phyloP scores from a whole-genome alignment of 2,329 filamentous ascomycete species.

The Daldinia eschscholtzii region DNA sequence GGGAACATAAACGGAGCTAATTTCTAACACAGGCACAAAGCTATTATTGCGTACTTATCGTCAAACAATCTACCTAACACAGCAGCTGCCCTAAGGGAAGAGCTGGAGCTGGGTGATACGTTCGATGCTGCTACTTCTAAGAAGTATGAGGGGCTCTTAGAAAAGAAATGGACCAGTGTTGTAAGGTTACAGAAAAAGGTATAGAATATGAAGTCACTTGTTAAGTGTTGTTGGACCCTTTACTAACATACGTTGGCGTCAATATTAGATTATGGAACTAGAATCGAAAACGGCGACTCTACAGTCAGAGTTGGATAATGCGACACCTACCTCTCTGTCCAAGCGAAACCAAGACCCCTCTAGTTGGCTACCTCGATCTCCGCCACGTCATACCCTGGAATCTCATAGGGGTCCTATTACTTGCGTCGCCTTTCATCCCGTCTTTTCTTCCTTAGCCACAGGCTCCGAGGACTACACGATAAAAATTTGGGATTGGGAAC shows the following conservation, averaged over 20 bases:
- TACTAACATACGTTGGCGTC: slow-evolving; percentile 31
- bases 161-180: slow-evolving; percentile 99
- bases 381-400: slow-evolving; percentile 84
- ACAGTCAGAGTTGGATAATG: slow-evolving; percentile 86
- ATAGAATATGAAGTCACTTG: slow-evolving; percentile 40
- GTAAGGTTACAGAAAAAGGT: slow-evolving; percentile 97
- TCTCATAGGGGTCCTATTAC: slow-evolving; percentile 86
- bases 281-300: slow-evolving; percentile 79
- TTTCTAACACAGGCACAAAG: slow-evolving; percentile 72
- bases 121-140: slow-evolving; percentile 87
- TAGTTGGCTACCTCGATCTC: slow-evolving; percentile 87
- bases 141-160: slow-evolving; percentile 92
- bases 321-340: slow-evolving; percentile 81
- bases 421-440: slow-evolving; percentile 90
- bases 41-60: slow-evolving; percentile 88
- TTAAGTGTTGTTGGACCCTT: slow-evolving; percentile 11
- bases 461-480: slow-evolving; percentile 94
- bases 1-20: slow-evolving; percentile 14
- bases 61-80: slow-evolving; percentile 78
- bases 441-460: slow-evolving; percentile 90
- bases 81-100: slow-evolving; percentile 79
- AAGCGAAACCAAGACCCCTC: slow-evolving; percentile 85
- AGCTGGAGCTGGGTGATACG: slow-evolving; percentile 76
- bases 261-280: slow-evolving; percentile 86
- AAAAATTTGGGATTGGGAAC: slow-evolving; percentile 97